phyloP scores from a whole-genome alignment of 306 rosid genomes.

The Luffa aegyptiaca region DNA sequence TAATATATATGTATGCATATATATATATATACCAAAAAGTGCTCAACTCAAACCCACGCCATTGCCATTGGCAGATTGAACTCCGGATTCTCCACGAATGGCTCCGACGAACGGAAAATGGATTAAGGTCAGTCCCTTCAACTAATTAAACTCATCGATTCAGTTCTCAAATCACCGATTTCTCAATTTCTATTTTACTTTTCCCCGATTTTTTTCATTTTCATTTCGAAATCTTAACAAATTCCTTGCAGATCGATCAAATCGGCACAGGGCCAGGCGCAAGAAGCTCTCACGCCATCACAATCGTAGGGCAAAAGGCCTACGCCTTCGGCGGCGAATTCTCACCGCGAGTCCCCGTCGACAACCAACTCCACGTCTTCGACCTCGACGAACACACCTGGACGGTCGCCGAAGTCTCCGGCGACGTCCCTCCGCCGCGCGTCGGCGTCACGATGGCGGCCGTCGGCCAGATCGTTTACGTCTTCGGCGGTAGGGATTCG shows the following conservation, averaged over 20 bases:
- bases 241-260: conserved; percentile 44
- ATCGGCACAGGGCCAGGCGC: conserved; percentile 61
- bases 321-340: conserved; percentile 87
- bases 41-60: not conserved
- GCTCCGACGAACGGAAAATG: conserved; percentile 45
- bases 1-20: too few relatives aligned
- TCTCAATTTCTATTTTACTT: not conserved
- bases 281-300: conserved; percentile 82
- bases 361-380: conserved; percentile 58
- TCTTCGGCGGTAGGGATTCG: conserved; percentile 76
- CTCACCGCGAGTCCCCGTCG: conserved; percentile 78
- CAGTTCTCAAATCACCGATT: not conserved
- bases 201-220: not conserved
- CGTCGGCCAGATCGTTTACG: conserved; percentile 53
- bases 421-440: conserved; percentile 68
- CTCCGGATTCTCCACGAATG: conserved; percentile 19
- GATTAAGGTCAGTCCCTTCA: conserved; percentile 47
- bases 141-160: not conserved
- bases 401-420: conserved; percentile 41
- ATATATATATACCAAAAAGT: not conserved
- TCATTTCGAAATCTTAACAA: not conserved
- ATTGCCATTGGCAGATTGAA: not conserved
- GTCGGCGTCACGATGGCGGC: conserved; percentile 71
- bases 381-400: conserved; percentile 46
- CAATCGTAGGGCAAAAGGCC: conserved; percentile 56